Evolutionary conservation across 2,329 filamentous ascomycete genomes (phyloP).

Genomic region (Sordariomycetes sp.): DNA sequence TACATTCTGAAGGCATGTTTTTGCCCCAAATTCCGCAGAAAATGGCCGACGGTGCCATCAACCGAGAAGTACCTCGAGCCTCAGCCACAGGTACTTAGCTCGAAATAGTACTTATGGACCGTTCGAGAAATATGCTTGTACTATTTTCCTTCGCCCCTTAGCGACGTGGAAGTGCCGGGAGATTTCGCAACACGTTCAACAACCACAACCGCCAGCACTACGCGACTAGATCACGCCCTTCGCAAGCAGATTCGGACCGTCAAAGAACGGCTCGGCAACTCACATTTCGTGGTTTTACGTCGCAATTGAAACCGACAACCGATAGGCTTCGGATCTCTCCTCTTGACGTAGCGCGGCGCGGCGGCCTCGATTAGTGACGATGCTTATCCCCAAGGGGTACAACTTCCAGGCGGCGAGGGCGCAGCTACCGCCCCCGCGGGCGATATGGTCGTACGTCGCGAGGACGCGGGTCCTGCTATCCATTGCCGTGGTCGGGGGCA

Average conservation of each 20-base stretch:
- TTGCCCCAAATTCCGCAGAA: background rate
- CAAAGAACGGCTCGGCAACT: background rate
- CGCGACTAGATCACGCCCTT: background rate
- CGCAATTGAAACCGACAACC: background rate
- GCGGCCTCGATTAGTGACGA: slow-evolving; percentile 26
- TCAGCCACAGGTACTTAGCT: background rate
- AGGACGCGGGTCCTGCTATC: slow-evolving; percentile 67
- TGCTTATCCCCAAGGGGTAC: slow-evolving; percentile 85
- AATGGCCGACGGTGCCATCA: background rate
- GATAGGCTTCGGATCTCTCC: background rate
- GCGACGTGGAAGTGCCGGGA: background rate
- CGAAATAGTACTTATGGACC: background rate
- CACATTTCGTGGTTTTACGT: background rate
- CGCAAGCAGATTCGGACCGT: background rate
- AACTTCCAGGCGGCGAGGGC: slow-evolving; percentile 86
- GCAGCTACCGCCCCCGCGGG: slow-evolving; percentile 63
- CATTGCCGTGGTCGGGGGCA: slow-evolving; percentile 53
- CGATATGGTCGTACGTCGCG: slow-evolving; percentile 56
- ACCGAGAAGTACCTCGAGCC: background rate
- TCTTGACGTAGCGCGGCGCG: background rate
- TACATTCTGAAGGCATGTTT: background rate
- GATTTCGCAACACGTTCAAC: background rate
- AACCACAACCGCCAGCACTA: background rate
- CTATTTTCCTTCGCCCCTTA: background rate
- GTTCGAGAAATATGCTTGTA: background rate